Evolutionary conservation across 208 protist genomes (phyloP), one percentile per base, ranked within the genome.

Genomic region (Trichomonas tenax): DNA sequence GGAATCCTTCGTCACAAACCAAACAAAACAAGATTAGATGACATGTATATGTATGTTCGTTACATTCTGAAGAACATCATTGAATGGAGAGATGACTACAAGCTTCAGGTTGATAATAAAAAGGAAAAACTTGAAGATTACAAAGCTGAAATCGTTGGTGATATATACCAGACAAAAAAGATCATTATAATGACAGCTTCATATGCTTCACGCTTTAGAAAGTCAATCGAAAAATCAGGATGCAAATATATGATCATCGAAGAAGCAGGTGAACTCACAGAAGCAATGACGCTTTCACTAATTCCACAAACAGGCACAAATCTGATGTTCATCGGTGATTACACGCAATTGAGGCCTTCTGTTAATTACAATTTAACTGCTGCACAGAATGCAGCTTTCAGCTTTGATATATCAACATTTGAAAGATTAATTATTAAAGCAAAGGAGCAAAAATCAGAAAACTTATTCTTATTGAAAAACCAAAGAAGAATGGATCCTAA

Each of bases 401-500:
- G 31, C 15, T 51, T 48, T 15, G 44, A 93, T 38, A 93, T 93
- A 38, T 93, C 86, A 58, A 44, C 34, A 51, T 93, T 93, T 38
- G 86, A 93, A 38, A 48, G 36, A 38, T 10, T 51, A 17, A 41
- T 93, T 10, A 34, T 38, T 34, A n/a, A 48, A 11, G 86, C 40
- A 41, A 23, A 51, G 1, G 36, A 21, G 1, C 0, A 34, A 23
- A 93, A 51, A 51, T 10, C 40, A 21, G 15, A 45, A 11, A 9
- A 48, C 48, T 48, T 90, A 48, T 90, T 90, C 23, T 44, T 17
- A 45, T 48, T 90, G 8, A 38, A 26, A 48, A 31, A 48, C 17
- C 82, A 90, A 31, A 45, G 82, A 90, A 90, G 82, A 90, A 90
- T 90, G 82, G 40, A 90, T 90, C 82, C 82, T n/a, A 15, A 90